A percentile compares a stretch with the other conserved stretches of the same genome.
These are phyloP conservation scores for Geotrichum siamense DNA, from an alignment of 1,139 yeast genomes.

Conservation along the genomic window DNA sequence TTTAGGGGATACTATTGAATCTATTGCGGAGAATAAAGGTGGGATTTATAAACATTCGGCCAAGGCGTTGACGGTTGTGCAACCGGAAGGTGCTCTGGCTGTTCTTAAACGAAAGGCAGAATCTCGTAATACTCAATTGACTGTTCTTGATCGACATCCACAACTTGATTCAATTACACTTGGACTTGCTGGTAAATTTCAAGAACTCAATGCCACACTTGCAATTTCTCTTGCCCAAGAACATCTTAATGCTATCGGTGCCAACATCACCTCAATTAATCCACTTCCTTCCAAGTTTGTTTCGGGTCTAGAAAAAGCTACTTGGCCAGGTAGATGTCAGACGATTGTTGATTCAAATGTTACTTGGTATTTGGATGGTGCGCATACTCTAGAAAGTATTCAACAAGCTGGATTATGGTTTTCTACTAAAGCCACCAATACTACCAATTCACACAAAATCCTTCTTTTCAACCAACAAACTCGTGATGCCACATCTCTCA, in stretches of 20 bases:
- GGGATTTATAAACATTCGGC: conserved; percentile 75
- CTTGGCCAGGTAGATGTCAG: conserved; percentile 97
- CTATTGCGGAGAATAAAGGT: conserved; percentile 93
- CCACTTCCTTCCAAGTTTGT: conserved; percentile 51
- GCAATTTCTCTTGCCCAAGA: conserved; percentile 69
- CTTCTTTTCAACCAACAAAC: conserved; percentile 90
- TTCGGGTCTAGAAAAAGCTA: conserved; percentile 58
- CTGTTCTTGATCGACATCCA: conserved; percentile 44
- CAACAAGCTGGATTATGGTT: conserved; percentile 80
- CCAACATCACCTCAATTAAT: conserved; percentile 27
- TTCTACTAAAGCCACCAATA: conserved; percentile 34
- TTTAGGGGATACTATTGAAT: conserved; percentile 80
- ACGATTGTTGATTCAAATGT: conserved; percentile 46
- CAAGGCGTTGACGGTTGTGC: conserved; percentile 63
- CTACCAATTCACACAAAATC: conserved; percentile 32
- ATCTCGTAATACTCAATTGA: conserved; percentile 48
- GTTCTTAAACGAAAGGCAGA: conserved; percentile 55
- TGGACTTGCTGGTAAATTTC: conserved; percentile 87
- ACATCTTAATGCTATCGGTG: conserved; percentile 50
- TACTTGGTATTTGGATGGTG: conserved; percentile 88
- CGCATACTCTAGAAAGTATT: conserved; percentile 87
- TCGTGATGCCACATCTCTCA: conserved; percentile 67
- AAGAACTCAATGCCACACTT: conserved; percentile 75
- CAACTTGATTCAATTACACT: conserved; percentile 37
- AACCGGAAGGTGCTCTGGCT: conserved; percentile 43